Conservation (phyloP, 2,329 filamentous ascomycete species). For the Fusarium luffae region DNA sequence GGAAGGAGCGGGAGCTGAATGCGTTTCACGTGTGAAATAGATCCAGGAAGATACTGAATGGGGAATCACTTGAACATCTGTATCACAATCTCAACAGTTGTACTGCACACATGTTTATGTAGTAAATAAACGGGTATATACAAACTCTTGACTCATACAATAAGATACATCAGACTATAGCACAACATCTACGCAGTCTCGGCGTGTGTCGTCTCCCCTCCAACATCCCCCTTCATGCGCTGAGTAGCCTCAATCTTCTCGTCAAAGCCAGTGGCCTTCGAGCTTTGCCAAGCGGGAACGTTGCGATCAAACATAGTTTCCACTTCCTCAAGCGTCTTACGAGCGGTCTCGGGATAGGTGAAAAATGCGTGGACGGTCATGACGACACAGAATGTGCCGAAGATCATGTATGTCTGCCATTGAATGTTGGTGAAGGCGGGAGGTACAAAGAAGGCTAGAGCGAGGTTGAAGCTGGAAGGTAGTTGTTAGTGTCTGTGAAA, state of each 20-base stretch:
- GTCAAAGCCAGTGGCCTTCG: constrained; percentile 23
- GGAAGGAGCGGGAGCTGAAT: not conserved
- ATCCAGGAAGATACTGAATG: not conserved
- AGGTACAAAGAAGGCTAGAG: constrained; percentile 54
- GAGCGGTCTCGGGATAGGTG: constrained; percentile 65
- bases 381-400: constrained; percentile 56
- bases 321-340: constrained; percentile 43
- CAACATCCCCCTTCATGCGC: constrained; percentile 29
- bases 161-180: not conserved
- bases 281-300: constrained; percentile 40
- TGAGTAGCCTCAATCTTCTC: constrained; percentile 38
- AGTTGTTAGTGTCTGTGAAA: not conserved
- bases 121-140: not conserved
- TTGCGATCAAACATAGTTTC: constrained; percentile 39
- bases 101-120: not conserved
- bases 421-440: constrained; percentile 54
- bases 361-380: constrained; percentile 60
- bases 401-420: constrained; percentile 63
- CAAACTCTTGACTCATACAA: not conserved
- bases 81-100: not conserved
- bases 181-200: constrained; percentile 32
- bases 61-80: not conserved
- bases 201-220: constrained; percentile 26
- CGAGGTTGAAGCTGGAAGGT: constrained; percentile 51
- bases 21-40: not conserved